A percentile compares a stretch with the other conserved stretches of the same genome.
Evolutionary conservation across 2,329 filamentous ascomycete species (phyloP).

Genomic region (Ophiocordyceps camponoti-leonardi): DNA sequence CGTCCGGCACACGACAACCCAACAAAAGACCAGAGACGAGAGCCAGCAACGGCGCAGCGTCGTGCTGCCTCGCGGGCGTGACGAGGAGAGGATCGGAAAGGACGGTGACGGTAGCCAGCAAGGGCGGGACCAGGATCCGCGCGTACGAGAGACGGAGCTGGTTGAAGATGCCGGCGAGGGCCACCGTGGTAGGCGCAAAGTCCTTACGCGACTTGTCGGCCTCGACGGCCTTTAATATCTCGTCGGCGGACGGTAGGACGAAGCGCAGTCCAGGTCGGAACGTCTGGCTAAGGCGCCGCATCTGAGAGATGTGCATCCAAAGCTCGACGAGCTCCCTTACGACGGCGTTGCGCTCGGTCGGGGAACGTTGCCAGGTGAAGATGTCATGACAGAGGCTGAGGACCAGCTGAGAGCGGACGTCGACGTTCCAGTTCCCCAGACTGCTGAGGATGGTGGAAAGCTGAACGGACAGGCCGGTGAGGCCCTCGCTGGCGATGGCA

Average conservation of each 20-base stretch:
- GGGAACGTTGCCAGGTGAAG: conserved; percentile 4
- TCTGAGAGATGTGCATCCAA: conserved; percentile 20
- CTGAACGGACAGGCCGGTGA: conserved; percentile 6
- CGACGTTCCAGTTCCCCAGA: conserved; percentile 11
- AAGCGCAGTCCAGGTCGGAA: conserved; percentile 7
- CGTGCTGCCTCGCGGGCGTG: conserved; percentile 1
- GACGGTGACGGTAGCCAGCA: conserved; percentile 15
- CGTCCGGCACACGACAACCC: conserved; percentile 5
- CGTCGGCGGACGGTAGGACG: conserved; percentile 12
- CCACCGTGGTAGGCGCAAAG: conserved; percentile 5
- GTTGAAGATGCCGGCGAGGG: conserved; percentile 14
- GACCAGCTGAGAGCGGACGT: conserved; percentile 13
- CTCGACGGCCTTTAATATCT: conserved; percentile 7
- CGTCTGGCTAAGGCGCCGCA: conserved; percentile 12
- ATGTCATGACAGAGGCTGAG: conserved; percentile 14
- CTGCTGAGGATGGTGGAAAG: conserved; percentile 10
- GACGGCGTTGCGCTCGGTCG: conserved; percentile 5
- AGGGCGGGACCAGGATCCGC: conserved; percentile 11
- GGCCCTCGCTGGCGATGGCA: conserved; percentile 5
- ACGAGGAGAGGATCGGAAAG: conserved; percentile 11
- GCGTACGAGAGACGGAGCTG: conserved; percentile 11
- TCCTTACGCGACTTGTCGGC: conserved; percentile 1
- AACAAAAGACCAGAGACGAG: conserved; percentile 9
- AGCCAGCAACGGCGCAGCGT: conserved; percentile 13
- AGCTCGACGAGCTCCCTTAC: conserved; percentile 14